Base-by-base conservation (phyloP, 768 basidiomycete species). In the Austroboletus eburneus region DNA sequence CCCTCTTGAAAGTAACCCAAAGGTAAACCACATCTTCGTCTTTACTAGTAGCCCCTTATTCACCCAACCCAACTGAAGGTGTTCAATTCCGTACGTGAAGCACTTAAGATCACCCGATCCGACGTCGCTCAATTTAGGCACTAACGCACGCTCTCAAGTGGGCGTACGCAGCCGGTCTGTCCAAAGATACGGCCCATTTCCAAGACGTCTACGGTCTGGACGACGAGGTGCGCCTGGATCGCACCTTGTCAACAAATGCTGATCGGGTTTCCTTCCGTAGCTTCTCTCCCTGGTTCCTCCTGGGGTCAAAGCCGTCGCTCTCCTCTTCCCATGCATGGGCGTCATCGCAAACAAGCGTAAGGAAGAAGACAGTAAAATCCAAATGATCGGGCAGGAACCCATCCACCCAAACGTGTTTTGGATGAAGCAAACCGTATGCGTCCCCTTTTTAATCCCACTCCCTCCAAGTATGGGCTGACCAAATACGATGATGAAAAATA, bases 361-460 rank as follows among this genome's bases (percentile, higher is more conserved):
- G 34, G 68, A 71, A 37, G 87, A 91, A 51, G 90, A 92, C 52
- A 67, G 66, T 35, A 61, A 64, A 54, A 75, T 87, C 39, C 65
- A 65, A 22, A 65, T 63, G 13, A 71, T 73, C 35, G 80, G 63
- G 5, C 69, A 73, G 45, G 70, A 66, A 9, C 63, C 68, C 0
- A 58, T 88, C 4, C 81, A 89, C 55, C 75, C 78, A 5, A 80
- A 79, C 0, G 68, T 95, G 5, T 70, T 93, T 55, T 96, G 82
- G 77, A 90, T 95, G 70, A 91, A 91, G 64, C 93, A 96, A 64
- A 95, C 87, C 42, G 91, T 90, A 46, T 25, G 76, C 60, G 10
- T 34, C 24, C 37, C 25, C 5, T 3, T n/a, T n/a, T n/a, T n/a
- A n/a, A n/a, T n/a, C n/a, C n/a, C n/a, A n/a, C n/a, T n/a, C n/a